These are phyloP conservation scores for Penicillium longicatenatum DNA, from an alignment of 495 filamentous ascomycete species.

Conservation along the genomic window DNA sequence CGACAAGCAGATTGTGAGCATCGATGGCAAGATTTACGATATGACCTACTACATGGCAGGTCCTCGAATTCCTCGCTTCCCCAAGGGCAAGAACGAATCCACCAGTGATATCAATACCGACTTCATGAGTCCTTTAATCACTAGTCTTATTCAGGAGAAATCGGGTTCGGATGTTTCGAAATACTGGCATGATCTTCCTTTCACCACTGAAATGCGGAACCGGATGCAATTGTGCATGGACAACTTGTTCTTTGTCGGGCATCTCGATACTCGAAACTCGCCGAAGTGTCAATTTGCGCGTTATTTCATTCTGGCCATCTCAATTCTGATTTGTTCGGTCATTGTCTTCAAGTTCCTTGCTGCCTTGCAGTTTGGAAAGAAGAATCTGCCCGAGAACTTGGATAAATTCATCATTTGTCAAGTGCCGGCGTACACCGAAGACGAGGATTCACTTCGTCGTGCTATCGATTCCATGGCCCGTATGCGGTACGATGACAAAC, in stretches of 20 bases:
- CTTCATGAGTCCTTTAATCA: conserved; percentile 80
- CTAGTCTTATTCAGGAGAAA: conserved; percentile 73
- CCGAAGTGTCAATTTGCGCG: conserved; percentile 81
- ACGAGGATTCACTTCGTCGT: conserved; percentile 93
- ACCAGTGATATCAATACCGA: conserved; percentile 61
- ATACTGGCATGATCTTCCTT: conserved; percentile 70
- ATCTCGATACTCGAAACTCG: conserved; percentile 90
- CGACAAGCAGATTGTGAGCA: conserved; percentile 69
- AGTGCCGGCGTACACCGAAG: conserved; percentile 97
- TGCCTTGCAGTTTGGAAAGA: conserved; percentile 88
- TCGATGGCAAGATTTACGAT: conserved; percentile 85
- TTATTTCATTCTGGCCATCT: conserved; percentile 91
- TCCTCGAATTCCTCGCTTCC: conserved; percentile 64
- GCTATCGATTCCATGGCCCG: conserved; percentile 95
- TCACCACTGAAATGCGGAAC: conserved; percentile 54
- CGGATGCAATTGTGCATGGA: conserved; percentile 86
- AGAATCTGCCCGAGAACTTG: conserved; percentile 89
- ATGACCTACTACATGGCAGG: conserved; percentile 82
- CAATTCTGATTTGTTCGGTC: conserved; percentile 75
- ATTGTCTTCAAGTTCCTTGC: conserved; percentile 97
- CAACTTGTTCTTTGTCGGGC: conserved; percentile 93
- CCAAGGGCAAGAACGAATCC: conserved; percentile 42
- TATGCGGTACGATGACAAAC: conserved; percentile 96
- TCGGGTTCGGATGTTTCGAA: conserved; percentile 81
- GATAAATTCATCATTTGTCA: conserved; percentile 99